These are phyloP conservation scores for Cardiospermum halicacabum DNA, from an alignment of 345 rosid genomes.

Conservation along the genomic window DNA sequence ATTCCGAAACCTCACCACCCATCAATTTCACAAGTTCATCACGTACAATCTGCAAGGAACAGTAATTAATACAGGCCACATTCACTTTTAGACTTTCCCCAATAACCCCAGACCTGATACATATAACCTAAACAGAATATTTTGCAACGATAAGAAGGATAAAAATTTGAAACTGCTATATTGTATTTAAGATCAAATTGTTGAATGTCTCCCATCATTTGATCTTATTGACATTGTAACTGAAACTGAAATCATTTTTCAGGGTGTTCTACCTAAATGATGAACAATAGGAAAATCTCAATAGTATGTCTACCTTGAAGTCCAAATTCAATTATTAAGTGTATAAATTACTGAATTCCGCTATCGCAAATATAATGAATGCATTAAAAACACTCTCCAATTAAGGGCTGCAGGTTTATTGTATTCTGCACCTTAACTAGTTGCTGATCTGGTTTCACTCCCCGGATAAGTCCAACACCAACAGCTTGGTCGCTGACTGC, in stretches of 20 bases:
- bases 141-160: no score
- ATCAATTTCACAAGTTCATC: conserved; percentile 91
- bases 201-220: background rate
- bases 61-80: conserved; percentile 4
- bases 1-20: conserved; percentile 98
- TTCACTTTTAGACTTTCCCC: background rate
- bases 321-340: conserved; percentile 1
- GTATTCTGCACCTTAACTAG: conserved; percentile 69
- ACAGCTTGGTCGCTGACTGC: conserved; percentile 85
- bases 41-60: conserved; percentile 57
- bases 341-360: background rate
- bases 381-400: background rate
- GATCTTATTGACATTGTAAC: background rate
- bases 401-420: conserved; percentile 1
- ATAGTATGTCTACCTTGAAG: background rate
- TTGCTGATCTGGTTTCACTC: conserved; percentile 95
- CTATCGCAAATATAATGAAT: background rate
- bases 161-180: background rate
- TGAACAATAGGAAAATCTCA: background rate
- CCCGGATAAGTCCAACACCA: conserved; percentile 78
- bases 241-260: no score
- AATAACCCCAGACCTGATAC: background rate
- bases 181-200: background rate
- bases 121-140: background rate
- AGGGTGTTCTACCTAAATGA: background rate